Percentiles rank a stretch among this genome's conserved stretches.
Evolutionary conservation across 495 filamentous ascomycete genomes (phyloP).

Genomic region (Hypoxylon perforatum): DNA sequence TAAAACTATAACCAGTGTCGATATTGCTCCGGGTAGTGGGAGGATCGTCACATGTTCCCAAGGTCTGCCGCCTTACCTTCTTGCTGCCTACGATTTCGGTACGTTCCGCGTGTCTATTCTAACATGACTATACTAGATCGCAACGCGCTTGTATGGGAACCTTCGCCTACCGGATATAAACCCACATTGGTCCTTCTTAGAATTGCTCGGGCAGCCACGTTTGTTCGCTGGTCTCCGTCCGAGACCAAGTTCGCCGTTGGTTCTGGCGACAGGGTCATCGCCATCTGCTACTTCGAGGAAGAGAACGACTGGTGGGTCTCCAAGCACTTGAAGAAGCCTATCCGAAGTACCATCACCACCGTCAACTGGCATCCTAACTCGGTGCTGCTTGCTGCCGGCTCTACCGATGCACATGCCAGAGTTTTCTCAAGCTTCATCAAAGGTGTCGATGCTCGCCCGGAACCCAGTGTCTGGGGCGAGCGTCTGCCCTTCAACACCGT

Average conservation of each 20-base stretch:
- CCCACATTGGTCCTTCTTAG: slow-evolving; percentile 96
- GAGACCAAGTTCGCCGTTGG: slow-evolving; percentile 98
- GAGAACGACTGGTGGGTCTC: slow-evolving; percentile 99
- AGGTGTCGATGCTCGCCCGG: slow-evolving; percentile 86
- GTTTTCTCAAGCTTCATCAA: slow-evolving; percentile 98
- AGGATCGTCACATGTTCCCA: slow-evolving; percentile 98
- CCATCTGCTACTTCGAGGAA: slow-evolving; percentile 98
- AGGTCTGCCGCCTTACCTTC: slow-evolving; percentile 60
- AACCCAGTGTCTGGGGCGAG: slow-evolving; percentile 93
- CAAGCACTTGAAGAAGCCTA: slow-evolving; percentile 98
- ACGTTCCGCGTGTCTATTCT: slow-evolving; percentile 1
- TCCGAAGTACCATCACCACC: slow-evolving; percentile 93
- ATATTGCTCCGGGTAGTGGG: slow-evolving; percentile 89
- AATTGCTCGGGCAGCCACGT: slow-evolving; percentile 96
- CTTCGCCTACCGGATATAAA: slow-evolving; percentile 89
- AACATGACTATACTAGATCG: slow-evolving; percentile 70
- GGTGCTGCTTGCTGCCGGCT: slow-evolving; percentile 91
- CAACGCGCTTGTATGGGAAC: slow-evolving; percentile 98
- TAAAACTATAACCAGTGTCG: slow-evolving; percentile 94
- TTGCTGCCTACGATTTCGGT: too few species aligned
- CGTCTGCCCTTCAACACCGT: slow-evolving; percentile 96
- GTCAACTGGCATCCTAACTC: slow-evolving; percentile 97
- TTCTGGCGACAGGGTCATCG: slow-evolving; percentile 92
- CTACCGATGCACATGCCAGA: slow-evolving; percentile 95
- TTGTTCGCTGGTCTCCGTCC: slow-evolving; percentile 96